phyloP scores from a whole-genome alignment of 2,329 filamentous ascomycete species.

The Paramyrothecium sp. region DNA sequence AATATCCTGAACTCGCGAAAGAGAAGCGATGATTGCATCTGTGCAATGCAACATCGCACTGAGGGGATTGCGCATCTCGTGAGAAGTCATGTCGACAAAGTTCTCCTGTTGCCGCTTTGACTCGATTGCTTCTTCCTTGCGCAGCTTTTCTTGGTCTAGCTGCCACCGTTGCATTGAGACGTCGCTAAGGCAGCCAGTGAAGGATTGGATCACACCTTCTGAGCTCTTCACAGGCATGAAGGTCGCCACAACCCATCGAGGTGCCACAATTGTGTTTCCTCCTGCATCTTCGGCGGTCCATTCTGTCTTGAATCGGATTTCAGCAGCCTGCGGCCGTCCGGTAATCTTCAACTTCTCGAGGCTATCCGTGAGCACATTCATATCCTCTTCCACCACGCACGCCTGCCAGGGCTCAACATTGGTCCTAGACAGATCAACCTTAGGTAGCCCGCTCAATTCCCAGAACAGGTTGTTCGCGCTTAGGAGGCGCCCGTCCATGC shows the following conservation, averaged over 20 bases:
- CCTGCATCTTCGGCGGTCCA: conserved; percentile 44
- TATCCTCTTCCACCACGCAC: conserved; percentile 45
- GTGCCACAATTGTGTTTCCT: conserved; percentile 40
- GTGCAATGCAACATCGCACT: conserved; percentile 73
- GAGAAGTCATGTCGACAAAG: conserved; percentile 75
- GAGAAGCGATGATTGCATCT: conserved; percentile 62
- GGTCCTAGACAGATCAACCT: conserved; percentile 34
- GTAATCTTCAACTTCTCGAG: conserved; percentile 37
- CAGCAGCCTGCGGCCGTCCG: conserved; percentile 42
- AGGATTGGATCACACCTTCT: conserved; percentile 45
- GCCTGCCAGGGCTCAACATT: conserved; percentile 42
- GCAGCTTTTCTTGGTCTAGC: conserved; percentile 46
- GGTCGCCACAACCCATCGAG: conserved; percentile 48
- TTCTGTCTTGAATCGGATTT: conserved; percentile 46
- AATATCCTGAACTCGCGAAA: conserved; percentile 42
- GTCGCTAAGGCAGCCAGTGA: conserved; percentile 45
- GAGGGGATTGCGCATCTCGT: conserved; percentile 73
- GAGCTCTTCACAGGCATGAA: conserved; percentile 49
- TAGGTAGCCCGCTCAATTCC: conserved; percentile 48
- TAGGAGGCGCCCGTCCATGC: conserved; percentile 46
- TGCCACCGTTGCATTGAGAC: conserved; percentile 51
- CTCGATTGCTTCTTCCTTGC: conserved; percentile 56
- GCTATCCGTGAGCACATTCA: conserved; percentile 35
- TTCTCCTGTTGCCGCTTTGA: conserved; percentile 71
- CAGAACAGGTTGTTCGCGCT: conserved; percentile 54